Evolutionary conservation across 1,139 yeast genomes (phyloP).

Genomic region (Eremothecium gossypii): DNA sequence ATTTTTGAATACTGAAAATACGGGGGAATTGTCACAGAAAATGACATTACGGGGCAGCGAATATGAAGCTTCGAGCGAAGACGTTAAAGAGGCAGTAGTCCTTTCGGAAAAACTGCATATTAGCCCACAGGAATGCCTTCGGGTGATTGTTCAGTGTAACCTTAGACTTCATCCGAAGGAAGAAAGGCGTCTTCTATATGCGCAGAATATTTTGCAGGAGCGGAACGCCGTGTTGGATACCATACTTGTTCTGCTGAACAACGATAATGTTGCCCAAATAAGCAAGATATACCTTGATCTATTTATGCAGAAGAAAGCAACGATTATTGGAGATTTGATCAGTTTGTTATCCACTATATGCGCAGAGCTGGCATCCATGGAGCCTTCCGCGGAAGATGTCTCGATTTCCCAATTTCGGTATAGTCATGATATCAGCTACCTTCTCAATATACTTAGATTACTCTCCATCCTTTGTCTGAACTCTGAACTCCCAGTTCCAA

Average conservation of each 20-base stretch:
- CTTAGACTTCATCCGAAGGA: slow-evolving; percentile 33
- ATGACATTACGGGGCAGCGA: slow-evolving; percentile 10
- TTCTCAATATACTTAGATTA: slow-evolving; percentile 37
- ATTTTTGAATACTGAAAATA: slow-evolving; percentile 1
- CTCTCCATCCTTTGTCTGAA: slow-evolving; percentile 31
- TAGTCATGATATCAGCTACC: slow-evolving; percentile 34
- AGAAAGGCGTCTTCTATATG: slow-evolving; percentile 12
- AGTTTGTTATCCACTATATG: slow-evolving; percentile 16
- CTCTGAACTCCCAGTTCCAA: slow-evolving; percentile 26
- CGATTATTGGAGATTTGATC: slow-evolving; percentile 30
- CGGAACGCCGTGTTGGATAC: slow-evolving; percentile 33
- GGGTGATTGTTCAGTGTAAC: slow-evolving; percentile 38
- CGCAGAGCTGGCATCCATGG: slow-evolving; percentile 5
- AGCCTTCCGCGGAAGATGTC: slow-evolving; percentile 9
- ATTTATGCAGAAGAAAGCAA: slow-evolving; percentile 28
- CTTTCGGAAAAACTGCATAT: slow-evolving; percentile 17
- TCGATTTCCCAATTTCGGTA: slow-evolving; percentile 29
- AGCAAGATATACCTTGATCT: slow-evolving; percentile 37
- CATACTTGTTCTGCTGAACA: slow-evolving; percentile 34
- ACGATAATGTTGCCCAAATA: slow-evolving; percentile 30
- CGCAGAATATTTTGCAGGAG: slow-evolving; percentile 24
- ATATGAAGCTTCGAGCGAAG: slow-evolving; percentile 8
- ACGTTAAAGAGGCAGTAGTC: slow-evolving; percentile 10
- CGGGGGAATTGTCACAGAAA: background rate
- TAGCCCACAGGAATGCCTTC: slow-evolving; percentile 37